These are phyloP conservation scores for Polyplosphaeria fusca DNA, from an alignment of 495 filamentous ascomycete genomes.

Conservation along the genomic window DNA sequence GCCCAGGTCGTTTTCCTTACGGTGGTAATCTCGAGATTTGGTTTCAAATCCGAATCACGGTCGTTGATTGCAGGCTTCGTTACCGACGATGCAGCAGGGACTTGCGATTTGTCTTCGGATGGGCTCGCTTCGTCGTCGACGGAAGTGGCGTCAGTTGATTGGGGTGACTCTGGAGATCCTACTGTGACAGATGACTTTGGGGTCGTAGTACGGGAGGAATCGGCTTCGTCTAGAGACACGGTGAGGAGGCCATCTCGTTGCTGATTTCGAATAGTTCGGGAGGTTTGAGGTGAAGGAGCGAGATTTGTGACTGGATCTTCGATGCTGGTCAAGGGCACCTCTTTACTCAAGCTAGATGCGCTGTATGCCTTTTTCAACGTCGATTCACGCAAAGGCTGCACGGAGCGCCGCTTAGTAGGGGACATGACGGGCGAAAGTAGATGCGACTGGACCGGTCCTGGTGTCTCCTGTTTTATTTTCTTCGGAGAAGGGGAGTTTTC, in stretches of 20 bases:
- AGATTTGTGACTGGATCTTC: constrained; percentile 26
- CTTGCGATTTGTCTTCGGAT: background rate
- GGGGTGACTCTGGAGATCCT: constrained; percentile 21
- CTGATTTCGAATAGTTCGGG: constrained; percentile 19
- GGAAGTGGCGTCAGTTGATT: constrained; percentile 30
- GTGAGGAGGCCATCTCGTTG: constrained; percentile 26
- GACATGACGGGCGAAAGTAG: background rate
- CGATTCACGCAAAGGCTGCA: background rate
- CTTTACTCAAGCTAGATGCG: constrained; percentile 22
- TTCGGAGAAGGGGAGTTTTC: constrained; percentile 4
- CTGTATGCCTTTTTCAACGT: constrained; percentile 25
- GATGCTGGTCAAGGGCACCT: constrained; percentile 30
- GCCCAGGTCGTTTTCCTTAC: background rate
- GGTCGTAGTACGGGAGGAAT: constrained; percentile 8
- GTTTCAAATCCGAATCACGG: background rate
- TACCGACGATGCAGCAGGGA: background rate
- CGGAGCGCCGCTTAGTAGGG: background rate
- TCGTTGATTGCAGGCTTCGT: background rate
- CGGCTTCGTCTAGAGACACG: constrained; percentile 21
- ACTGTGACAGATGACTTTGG: constrained; percentile 11
- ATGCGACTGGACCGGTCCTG: background rate
- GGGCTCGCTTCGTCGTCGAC: constrained; percentile 19
- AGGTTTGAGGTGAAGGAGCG: constrained; percentile 3
- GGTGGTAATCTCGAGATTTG: background rate
- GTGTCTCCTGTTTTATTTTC: constrained; percentile 19